Conservation (phyloP, 805 yeast species). For the Lachancea nothofagi region DNA sequence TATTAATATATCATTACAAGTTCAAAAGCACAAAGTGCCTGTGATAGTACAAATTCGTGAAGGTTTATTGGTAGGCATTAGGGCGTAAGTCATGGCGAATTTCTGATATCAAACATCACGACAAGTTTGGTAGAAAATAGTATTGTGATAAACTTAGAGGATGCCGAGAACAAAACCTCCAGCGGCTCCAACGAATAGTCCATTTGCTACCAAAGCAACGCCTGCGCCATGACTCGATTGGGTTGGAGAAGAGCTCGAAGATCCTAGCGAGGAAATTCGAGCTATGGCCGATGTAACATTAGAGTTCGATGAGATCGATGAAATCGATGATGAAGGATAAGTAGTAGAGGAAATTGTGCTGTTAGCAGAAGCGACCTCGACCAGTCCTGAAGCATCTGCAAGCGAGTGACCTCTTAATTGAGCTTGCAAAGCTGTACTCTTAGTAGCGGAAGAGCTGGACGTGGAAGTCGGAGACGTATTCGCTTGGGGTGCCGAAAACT, state of each 20-base stretch:
- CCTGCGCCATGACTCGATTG: too few species aligned
- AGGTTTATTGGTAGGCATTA: neutral
- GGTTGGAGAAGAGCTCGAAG: too few species aligned
- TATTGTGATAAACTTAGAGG: too few species aligned
- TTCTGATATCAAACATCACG: too few species aligned
- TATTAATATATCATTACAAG: constrained; percentile 50
- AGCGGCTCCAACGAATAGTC: too few species aligned
- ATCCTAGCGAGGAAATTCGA: too few species aligned
- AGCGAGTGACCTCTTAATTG: constrained; percentile 10
- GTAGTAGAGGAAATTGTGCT: constrained; percentile 10
- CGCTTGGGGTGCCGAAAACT: constrained; percentile 13
- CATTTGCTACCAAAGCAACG: too few species aligned
- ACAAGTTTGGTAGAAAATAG: too few species aligned
- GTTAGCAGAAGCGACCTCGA: constrained; percentile 7
- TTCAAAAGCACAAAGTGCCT: too few species aligned
- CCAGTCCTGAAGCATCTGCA: neutral
- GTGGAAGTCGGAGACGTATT: too few species aligned
- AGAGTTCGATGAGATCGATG: constrained; percentile 5
- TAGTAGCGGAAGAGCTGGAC: constrained; percentile 27
- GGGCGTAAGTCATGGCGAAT: too few species aligned
- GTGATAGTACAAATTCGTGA: constrained; percentile 1
- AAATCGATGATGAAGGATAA: constrained; percentile 15
- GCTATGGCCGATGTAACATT: neutral
- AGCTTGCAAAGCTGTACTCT: constrained; percentile 24
- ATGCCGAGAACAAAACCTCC: too few species aligned